Conservation (phyloP, 306 rosid species). For the Alnus rubra region DNA sequence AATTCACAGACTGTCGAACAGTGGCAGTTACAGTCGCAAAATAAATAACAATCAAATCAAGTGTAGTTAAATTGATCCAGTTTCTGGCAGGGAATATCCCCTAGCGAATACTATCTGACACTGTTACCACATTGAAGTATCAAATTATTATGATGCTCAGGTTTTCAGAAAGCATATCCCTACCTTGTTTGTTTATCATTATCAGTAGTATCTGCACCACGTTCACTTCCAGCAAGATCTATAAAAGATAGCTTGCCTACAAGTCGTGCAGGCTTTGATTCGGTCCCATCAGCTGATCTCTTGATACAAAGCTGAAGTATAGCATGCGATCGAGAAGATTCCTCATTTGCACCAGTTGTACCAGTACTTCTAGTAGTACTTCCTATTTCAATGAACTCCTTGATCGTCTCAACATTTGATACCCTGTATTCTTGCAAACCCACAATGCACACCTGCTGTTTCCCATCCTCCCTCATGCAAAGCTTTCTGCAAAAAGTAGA, state of each 20-base stretch:
- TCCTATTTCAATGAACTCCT: constrained; percentile 71
- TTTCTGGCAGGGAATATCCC: constrained; percentile 20
- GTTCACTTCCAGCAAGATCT: constrained; percentile 93
- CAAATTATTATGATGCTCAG: background rate
- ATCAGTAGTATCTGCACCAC: constrained; percentile 82
- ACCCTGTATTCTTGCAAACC: constrained; percentile 84
- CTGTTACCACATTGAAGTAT: background rate
- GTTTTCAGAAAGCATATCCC: constrained; percentile 4
- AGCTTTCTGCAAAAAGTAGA: constrained; percentile 61
- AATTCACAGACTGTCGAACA: constrained; percentile 16
- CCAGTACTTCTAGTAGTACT: constrained; percentile 77
- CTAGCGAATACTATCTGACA: constrained; percentile 20
- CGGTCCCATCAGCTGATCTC: constrained; percentile 62
- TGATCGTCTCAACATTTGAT: constrained; percentile 64
- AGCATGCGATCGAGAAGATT: constrained; percentile 89
- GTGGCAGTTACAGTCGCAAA: background rate
- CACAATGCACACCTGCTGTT: constrained; percentile 85
- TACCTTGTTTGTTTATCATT: constrained; percentile 82
- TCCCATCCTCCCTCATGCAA: constrained; percentile 90
- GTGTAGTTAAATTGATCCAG: constrained; percentile 6
- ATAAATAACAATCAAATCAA: background rate
- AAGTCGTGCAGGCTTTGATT: constrained; percentile 64
- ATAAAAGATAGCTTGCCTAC: constrained; percentile 81
- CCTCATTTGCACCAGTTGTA: constrained; percentile 88
- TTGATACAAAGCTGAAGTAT: constrained; percentile 84